Base-by-base conservation (phyloP, 257 asterid species). In the Penstemon newberryi region DNA sequence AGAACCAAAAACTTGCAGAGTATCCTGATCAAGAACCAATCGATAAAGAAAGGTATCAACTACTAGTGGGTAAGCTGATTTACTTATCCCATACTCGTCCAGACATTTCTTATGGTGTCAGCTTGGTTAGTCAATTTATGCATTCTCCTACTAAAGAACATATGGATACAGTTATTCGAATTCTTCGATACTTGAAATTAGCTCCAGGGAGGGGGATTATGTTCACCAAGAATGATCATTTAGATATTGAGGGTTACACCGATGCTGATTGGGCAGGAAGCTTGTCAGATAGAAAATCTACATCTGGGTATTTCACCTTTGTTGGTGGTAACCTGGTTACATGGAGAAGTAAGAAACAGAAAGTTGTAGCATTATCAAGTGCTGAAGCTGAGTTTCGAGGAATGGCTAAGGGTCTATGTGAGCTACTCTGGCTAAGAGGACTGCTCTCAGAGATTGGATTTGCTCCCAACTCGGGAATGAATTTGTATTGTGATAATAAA, bases 361-460 rank as follows among this genome's bases (percentile, higher is more conserved):
- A 63, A 0, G 44, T 63, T 4, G 69, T 63, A 0, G 69, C 43
- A 1, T 12, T 63, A 19, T 45, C 56, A 1, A 45, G 57, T 63
- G 44, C 33, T 7, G 56, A 63, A 18, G 39, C 72, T 9, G 65
- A 67, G 13, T 67, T 67, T 19, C 0, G 72, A 10, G 72, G 72
- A 19, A 55, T 55, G 43, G 63, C 56, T 3, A 67, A 67, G 56
- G 44, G 72, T 6, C 7, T 67, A 4, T 67, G 54, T 55, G 72
- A 67, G 6, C 58, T 64, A 7, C 69, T 64, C 0, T 65, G 65
- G 58, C 41, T 68, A 3, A 56, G 12, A 6, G n/a, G 15, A 3
- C 33, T 65, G 5, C 11, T 65, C 1, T 2, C 12, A 0, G 65
- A 68, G n/a, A 19, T 68, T 56, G 56, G 47, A 0, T 56, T 56